A percentile compares a stretch with the other conserved stretches of the same genome.
Conservation (phyloP, 305 asterid species). For the Fraxinus nigra region DNA sequence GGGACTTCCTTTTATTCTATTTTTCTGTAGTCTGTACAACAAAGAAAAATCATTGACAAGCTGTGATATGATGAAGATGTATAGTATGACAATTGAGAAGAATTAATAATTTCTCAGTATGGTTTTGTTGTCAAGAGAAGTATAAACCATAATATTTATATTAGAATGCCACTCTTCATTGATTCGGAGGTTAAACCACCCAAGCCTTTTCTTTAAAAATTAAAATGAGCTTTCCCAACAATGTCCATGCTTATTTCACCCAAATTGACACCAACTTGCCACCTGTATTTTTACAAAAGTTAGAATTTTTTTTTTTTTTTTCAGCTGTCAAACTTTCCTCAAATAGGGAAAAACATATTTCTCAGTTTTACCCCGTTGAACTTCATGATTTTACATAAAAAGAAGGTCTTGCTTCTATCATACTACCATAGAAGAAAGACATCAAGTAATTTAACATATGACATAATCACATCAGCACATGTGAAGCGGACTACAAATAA, state of each 20-base stretch:
- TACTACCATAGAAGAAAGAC: neutral
- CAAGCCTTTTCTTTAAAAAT: neutral
- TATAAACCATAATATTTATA: neutral
- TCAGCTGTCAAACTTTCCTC: neutral
- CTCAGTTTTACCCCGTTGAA: neutral
- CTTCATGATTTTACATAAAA: neutral
- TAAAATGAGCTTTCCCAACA: neutral
- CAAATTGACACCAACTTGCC: neutral
- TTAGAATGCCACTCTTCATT: neutral
- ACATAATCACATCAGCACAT: neutral
- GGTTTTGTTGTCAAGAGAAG: neutral
- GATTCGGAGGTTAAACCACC: slow-evolving; percentile 1
- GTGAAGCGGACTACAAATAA: neutral
- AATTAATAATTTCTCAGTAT: neutral
- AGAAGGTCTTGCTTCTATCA: neutral
- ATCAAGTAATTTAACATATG: slow-evolving; percentile 3
- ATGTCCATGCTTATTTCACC: neutral
- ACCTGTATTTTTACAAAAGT: neutral
- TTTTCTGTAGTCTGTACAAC: neutral
- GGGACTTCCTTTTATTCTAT: neutral
- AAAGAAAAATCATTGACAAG: neutral
- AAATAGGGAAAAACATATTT: neutral
- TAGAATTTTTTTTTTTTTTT: neutral
- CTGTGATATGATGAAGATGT: neutral
- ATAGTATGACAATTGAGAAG: neutral